phyloP scores from a whole-genome alignment of 2,329 filamentous ascomycete species.

The Dothistroma pini region DNA sequence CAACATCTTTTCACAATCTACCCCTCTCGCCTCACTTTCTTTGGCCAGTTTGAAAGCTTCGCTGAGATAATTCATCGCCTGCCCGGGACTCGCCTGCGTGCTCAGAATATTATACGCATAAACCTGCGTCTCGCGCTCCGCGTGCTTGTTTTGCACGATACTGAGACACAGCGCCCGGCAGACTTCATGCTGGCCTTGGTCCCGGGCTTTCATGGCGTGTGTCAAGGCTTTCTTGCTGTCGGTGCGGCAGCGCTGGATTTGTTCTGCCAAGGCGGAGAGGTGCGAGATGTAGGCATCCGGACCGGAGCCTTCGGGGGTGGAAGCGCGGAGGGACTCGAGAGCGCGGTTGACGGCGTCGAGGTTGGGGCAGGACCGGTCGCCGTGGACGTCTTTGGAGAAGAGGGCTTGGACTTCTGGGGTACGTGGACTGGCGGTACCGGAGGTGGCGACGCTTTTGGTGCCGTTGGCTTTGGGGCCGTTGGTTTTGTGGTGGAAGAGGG shows the following conservation, averaged over 20 bases:
- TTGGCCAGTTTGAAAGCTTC: conserved; percentile 18
- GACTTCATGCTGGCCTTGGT: conserved; percentile 16
- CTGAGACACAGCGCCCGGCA: conserved; percentile 23
- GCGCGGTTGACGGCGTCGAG: conserved; percentile 21
- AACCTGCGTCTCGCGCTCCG: conserved; percentile 21
- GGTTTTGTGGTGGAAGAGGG: neutral
- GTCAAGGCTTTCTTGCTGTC: conserved; percentile 20
- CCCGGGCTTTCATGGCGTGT: conserved; percentile 24
- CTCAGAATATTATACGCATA: conserved; percentile 27
- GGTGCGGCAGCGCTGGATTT: conserved; percentile 14
- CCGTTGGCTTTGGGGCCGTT: neutral
- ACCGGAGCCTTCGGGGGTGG: neutral
- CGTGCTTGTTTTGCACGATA: conserved; percentile 21
- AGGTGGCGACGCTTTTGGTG: neutral
- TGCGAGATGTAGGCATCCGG: conserved; percentile 11
- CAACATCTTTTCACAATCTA: conserved; percentile 19
- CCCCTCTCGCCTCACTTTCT: conserved; percentile 7
- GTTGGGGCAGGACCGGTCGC: conserved; percentile 12
- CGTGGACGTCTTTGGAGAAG: conserved; percentile 12
- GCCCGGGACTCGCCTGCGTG: conserved; percentile 19
- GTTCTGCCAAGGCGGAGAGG: conserved; percentile 13
- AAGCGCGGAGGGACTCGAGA: conserved; percentile 14
- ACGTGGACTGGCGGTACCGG: conserved; percentile 4
- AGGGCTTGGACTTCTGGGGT: conserved; percentile 22
- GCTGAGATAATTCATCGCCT: conserved; percentile 20